A percentile compares a stretch with the other conserved stretches of the same genome.
Conservation (phyloP, 768 basidiomycete genomes). For the Amyloporia xantha region DNA sequence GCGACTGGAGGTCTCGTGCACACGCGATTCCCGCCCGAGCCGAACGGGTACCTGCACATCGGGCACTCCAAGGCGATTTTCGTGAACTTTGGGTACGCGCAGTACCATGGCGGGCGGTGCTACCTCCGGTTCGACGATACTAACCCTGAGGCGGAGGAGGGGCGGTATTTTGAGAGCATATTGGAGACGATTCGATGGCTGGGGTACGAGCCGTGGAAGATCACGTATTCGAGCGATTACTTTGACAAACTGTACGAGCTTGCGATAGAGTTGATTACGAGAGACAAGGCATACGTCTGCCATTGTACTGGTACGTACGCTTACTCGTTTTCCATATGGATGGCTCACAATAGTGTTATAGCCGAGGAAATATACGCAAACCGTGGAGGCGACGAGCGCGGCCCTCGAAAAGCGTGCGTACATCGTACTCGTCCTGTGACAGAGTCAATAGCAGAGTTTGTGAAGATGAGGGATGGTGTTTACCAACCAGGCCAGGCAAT, state of each 20-base stretch:
- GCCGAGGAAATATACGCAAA: conserved; percentile 90
- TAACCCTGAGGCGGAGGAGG: conserved; percentile 98
- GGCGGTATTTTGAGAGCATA: conserved; percentile 92
- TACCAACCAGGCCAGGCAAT: conserved; percentile 91
- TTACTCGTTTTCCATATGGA: background rate
- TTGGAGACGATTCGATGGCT: conserved; percentile 94
- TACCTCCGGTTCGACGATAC: conserved; percentile 98
- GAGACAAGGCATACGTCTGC: conserved; percentile 93
- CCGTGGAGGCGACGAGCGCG: conserved; percentile 76
- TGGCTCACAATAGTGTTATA: conserved; percentile 25
- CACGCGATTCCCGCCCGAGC: conserved; percentile 98
- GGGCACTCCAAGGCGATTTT: conserved; percentile 99
- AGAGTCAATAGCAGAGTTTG: conserved; percentile 85
- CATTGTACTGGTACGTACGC: conserved; percentile 81
- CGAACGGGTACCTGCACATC: conserved; percentile 92
- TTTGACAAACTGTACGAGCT: conserved; percentile 83
- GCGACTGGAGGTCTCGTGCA: conserved; percentile 78
- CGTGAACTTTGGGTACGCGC: conserved; percentile 97
- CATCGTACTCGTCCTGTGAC: conserved; percentile 82
- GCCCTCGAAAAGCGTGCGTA: conserved; percentile 75
- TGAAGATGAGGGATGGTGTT: conserved; percentile 85
- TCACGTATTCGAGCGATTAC: conserved; percentile 98
- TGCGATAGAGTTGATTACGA: conserved; percentile 80
- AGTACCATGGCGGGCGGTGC: conserved; percentile 84
- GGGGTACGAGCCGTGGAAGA: conserved; percentile 96